Evolutionary conservation across 495 filamentous ascomycete genomes (phyloP).

Genomic region (Apiosordaria backusii): DNA sequence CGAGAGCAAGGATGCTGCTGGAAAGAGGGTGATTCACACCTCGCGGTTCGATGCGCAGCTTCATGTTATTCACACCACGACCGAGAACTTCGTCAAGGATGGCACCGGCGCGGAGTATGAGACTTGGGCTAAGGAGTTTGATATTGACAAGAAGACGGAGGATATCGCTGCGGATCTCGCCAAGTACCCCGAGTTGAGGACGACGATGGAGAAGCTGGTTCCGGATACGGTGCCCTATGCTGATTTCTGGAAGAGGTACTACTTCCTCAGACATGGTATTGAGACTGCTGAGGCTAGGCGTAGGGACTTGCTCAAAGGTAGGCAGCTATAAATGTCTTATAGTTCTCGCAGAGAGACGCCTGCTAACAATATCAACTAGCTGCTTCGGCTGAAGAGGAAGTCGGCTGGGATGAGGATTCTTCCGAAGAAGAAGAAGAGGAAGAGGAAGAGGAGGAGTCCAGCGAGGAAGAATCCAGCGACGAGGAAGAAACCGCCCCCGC

Average conservation of each 20-base stretch:
- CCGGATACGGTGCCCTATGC: slow-evolving; percentile 84
- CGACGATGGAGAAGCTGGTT: slow-evolving; percentile 93
- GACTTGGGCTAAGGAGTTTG: slow-evolving; percentile 70
- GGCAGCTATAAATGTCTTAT: slow-evolving; percentile 16
- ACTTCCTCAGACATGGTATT: slow-evolving; percentile 89
- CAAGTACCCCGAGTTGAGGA: slow-evolving; percentile 80
- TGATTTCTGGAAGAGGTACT: slow-evolving; percentile 93
- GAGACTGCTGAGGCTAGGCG: slow-evolving; percentile 93
- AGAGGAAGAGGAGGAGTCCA: slow-evolving; percentile 16
- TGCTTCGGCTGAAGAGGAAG: slow-evolving; percentile 66
- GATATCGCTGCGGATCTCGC: slow-evolving; percentile 79
- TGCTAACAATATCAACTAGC: slow-evolving; percentile 45
- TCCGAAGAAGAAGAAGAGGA: slow-evolving; percentile 25
- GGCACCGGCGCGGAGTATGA: slow-evolving; percentile 71
- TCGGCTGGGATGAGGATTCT: slow-evolving; percentile 74
- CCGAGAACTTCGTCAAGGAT: slow-evolving; percentile 82
- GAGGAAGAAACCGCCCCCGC: not conserved
- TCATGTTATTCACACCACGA: slow-evolving; percentile 84
- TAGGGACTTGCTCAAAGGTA: slow-evolving; percentile 89
- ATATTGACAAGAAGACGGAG: slow-evolving; percentile 79
- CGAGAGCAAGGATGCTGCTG: slow-evolving; percentile 86
- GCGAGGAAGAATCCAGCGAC: slow-evolving; percentile 22
- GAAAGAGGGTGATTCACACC: slow-evolving; percentile 86
- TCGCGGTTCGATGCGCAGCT: slow-evolving; percentile 94
- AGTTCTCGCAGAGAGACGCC: slow-evolving; percentile 3